Evolutionary conservation across 441 rosid genomes (phyloP).

Genomic region (Adansonia grandidieri): DNA sequence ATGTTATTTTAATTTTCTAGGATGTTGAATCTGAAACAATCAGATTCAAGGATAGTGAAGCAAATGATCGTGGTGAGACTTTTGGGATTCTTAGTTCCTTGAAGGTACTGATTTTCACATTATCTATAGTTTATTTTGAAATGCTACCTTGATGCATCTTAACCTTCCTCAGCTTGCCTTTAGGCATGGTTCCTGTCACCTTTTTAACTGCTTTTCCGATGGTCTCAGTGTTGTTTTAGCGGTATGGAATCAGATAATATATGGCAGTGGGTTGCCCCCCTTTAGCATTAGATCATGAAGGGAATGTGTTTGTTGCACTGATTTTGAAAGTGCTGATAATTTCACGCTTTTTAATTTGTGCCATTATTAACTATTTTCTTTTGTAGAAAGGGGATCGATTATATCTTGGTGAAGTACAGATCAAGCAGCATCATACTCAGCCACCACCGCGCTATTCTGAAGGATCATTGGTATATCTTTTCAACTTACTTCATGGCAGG

Average conservation of each 20-base stretch:
- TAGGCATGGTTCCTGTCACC: neutral
- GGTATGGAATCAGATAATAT: conserved; percentile 5
- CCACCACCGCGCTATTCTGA: conserved; percentile 90
- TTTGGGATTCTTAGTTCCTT: conserved; percentile 61
- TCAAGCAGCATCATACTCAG: conserved; percentile 83
- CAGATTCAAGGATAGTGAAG: conserved; percentile 53
- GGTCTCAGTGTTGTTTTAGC: conserved; percentile 8
- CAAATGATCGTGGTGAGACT: conserved; percentile 45
- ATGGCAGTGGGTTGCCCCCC: neutral
- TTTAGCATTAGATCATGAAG: neutral
- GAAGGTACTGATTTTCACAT: conserved; percentile 52
- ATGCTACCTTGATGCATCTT: conserved; percentile 17
- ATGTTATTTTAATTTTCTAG: conserved; percentile 43
- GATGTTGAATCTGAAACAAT: conserved; percentile 66
- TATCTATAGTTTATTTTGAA: conserved; percentile 21
- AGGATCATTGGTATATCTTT: conserved; percentile 76
- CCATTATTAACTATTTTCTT: conserved; percentile 30
- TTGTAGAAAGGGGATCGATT: conserved; percentile 72
- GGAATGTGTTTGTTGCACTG: conserved; percentile 11
- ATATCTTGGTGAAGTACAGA: conserved; percentile 58
- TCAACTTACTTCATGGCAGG: conserved; percentile 28
- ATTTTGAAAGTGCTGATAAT: conserved; percentile 28
- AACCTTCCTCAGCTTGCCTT: neutral
- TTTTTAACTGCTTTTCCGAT: neutral
- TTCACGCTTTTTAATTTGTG: conserved; percentile 14